Base-by-base conservation (phyloP, 805 yeast species). In the Nakazawaea wickerhamii region DNA sequence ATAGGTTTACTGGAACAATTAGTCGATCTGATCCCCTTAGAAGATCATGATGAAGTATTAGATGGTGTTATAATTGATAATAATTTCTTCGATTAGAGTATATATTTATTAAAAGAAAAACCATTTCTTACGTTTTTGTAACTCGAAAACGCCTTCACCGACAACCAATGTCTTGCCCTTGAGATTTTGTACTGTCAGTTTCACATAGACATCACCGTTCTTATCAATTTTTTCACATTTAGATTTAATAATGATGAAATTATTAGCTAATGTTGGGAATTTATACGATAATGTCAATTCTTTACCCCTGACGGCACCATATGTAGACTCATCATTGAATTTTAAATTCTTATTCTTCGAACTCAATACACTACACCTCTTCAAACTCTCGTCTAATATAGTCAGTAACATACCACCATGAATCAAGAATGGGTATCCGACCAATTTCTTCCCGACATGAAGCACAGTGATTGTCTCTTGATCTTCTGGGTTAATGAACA, bases 321-420 rank as follows among this genome's bases (percentile, higher is more conserved):
- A 55, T 30, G 55, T 55, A 6, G 45, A 36, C 30, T 41, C 44
- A 20, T 42, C 38, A 15, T 31, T 26, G 26, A 51, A 48, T 27
- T 51, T 52, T 25, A 44, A 66, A 53, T 48, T 55, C 27, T 47
- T 51, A 40, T 43, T 67, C 41, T 55, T 58, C 57, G 61, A 41
- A 18, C 58, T 50, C 32, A 81, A 63, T 1, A 68, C 60, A 2
- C 70, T 77, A 44, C 71, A 66, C 40, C 81, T 70, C 49, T 80
- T 79, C 63, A 81, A 73, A 5, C 84, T 71, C 51, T 89, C 95
- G 54, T 87, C 93, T 42, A 88, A 63, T 1, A 89, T 64, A 0
- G 95, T 81, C 7, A 90, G 95, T 23, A 89, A 58, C 22, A 90
- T 75, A 0, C 97, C 97, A 3, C 97, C 97, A 57, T 89, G 97